Evolutionary conservation across 768 basidiomycete species (phyloP).

Genomic region (Pleurotus eryngii): DNA sequence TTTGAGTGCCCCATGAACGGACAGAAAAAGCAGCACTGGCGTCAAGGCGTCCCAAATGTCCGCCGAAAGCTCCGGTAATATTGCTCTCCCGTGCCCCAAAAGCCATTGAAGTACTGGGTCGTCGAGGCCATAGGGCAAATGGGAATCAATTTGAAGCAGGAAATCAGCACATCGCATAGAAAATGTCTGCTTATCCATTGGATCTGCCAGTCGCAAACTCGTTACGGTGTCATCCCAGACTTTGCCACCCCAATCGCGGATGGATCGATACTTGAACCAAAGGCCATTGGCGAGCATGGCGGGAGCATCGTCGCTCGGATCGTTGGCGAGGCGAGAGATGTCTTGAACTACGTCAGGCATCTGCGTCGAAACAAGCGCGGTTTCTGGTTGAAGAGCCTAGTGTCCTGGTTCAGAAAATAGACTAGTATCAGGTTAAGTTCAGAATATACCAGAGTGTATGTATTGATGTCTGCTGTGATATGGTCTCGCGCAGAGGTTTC

Average conservation of each 20-base stretch:
- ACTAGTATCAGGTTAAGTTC: background rate
- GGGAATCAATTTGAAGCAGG: conserved; percentile 70
- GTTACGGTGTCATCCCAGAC: conserved; percentile 83
- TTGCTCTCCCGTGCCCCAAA: conserved; percentile 59
- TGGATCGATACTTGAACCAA: conserved; percentile 80
- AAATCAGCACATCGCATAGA: conserved; percentile 69
- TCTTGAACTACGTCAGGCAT: conserved; percentile 56
- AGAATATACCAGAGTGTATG: conserved; percentile 56
- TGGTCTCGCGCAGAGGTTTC: conserved; percentile 53
- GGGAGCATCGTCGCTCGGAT: conserved; percentile 57
- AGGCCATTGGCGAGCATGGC: conserved; percentile 70
- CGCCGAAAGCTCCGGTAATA: conserved; percentile 52
- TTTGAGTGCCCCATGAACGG: conserved; percentile 63
- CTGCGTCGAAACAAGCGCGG: conserved; percentile 29
- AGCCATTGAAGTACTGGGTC: conserved; percentile 72
- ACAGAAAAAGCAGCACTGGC: conserved; percentile 59
- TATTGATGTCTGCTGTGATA: conserved; percentile 54
- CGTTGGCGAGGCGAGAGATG: conserved; percentile 61
- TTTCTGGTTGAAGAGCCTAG: conserved; percentile 47
- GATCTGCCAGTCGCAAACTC: conserved; percentile 54
- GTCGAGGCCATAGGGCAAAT: conserved; percentile 72
- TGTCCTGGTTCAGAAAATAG: background rate
- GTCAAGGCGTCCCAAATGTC: conserved; percentile 70
- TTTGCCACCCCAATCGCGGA: conserved; percentile 74
- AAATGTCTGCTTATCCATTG: conserved; percentile 42